phyloP scores from a whole-genome alignment of 2,329 filamentous ascomycete genomes.

The Apiospora koreana region DNA sequence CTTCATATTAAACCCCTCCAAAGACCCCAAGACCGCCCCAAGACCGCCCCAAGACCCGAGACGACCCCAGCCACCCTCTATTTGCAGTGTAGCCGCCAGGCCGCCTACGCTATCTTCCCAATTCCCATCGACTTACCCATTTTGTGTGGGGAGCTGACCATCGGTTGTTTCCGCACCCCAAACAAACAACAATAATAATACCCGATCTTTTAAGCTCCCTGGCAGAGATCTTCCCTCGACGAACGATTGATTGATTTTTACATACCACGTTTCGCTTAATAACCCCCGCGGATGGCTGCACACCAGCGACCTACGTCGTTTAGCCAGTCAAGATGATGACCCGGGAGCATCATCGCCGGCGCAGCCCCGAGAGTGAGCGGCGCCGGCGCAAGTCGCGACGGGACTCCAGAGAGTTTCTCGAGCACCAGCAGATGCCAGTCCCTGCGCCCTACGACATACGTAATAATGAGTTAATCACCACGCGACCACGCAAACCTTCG shows the following conservation, averaged over 20 bases:
- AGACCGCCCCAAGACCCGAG: background rate
- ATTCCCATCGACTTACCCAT: conserved; percentile 6
- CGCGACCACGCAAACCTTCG: conserved; percentile 31
- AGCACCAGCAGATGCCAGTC: conserved; percentile 25
- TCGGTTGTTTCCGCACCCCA: conserved; percentile 6
- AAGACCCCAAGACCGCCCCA: background rate
- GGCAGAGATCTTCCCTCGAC: background rate
- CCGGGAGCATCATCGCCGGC: conserved; percentile 51
- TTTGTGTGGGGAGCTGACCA: conserved; percentile 6
- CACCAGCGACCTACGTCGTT: background rate
- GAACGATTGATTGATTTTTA: background rate
- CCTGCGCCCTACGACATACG: conserved; percentile 23
- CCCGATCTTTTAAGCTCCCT: background rate
- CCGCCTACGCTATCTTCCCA: conserved; percentile 3
- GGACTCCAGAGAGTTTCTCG: conserved; percentile 42
- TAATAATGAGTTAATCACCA: conserved; percentile 25
- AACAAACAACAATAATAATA: conserved; percentile 10
- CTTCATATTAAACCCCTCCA: background rate
- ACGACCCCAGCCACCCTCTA: conserved; percentile 1
- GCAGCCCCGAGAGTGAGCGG: conserved; percentile 57
- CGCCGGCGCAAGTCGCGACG: conserved; percentile 49
- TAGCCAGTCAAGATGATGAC: conserved; percentile 47
- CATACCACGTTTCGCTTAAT: background rate
- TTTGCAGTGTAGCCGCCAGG: conserved; percentile 3
- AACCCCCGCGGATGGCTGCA: conserved; percentile 6